Evolutionary conservation across 768 basidiomycete genomes (phyloP), one percentile per base, ranked within the genome.

Genomic region (Xerocomellus dryophilus): DNA sequence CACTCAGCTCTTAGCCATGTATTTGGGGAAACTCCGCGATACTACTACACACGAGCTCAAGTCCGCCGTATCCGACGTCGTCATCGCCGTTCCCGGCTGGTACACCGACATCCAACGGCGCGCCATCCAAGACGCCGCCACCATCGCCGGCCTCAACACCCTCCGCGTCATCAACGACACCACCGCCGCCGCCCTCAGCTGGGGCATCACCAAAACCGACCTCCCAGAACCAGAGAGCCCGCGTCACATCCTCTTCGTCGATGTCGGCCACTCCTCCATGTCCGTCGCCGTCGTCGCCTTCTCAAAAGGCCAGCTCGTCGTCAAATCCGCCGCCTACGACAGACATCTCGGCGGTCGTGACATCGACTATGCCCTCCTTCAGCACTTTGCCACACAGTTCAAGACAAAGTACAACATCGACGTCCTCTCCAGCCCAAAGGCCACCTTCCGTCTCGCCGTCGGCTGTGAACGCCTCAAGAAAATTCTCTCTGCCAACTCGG

Each of bases 341-440:
- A 23, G 23, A 23, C 23, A 23, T 23, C 23, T 23, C 23, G 23
- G 23, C 23, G 23, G 23, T 88, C 91, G 95, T 50, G 93, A 98
- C 73, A 88, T 99, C 72, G 97, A 99, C 77, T 86, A 83, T 65
- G 93, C 88, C 17, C 85, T 99, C 62, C 82, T 97, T 36, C 69
- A 84, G 62, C 83, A 98, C 77, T 98, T 98, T 68, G 81, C 95
- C 9, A 73, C 81, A 27, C 90, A 98, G 72, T 98, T 98, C 85
- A 88, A 93, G 75, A 69, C 73, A n/a, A 98, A 97, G 71, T 98
- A 98, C 84, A 97, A 94, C 74, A 93, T 98, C 68, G 95, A 98
- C 71, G 94, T 98, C 63, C 71, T 93, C 66, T 82, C 81, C 60
- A 93, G 80, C 74, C 90, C 93, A 61, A 98, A 98, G 73, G 97